Base-by-base conservation (phyloP, 352 stramenopile genomes). In the Hyaloperonospora brassicae region DNA sequence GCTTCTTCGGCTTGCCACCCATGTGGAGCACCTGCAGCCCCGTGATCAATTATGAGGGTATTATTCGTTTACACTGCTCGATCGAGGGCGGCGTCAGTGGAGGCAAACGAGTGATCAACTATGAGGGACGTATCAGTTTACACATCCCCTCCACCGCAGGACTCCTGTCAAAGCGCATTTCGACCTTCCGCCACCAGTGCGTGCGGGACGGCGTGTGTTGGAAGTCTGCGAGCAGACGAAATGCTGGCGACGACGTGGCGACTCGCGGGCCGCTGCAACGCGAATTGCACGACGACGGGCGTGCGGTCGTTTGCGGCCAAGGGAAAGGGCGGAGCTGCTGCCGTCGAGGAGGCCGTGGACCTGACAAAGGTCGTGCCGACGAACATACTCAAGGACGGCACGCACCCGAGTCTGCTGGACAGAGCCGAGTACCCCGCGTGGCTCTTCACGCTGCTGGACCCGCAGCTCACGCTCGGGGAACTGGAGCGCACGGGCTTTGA, bases 351-450 rank as follows among this genome's bases (percentile, higher is more conserved):
- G 49, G 74, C 76, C 17, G 73, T 93, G 46, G 83, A 93, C 65
- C 66, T 93, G 42, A 72, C 66, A 41, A 76, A 72, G 59, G 73
- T 86, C 45, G 81, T 90, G 55, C 83, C 83, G 13, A 78, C 80
- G 54, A 93, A 93, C 69, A 93, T 93, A 52, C 70, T 79, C 55
- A 93, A 93, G 67, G 83, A 93, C 36, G 80, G 83, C 46, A 52
- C 73, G 44, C 83, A 93, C 69, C 80, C 83, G 50, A 76, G 87
- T 64, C 67, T 93, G 25, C 89, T 90, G 70, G 73, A 88, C 43
- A 76, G 71, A 51, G 59, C 64, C n/a, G 79, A 89, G 60, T 93
- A 93, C 70, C 83, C 83, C 1, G 69, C 78, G 49, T 93, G 83
- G 83, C 73, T 93, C 42, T 93, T 85, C 60, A 86, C 66, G 62